These are phyloP conservation scores for Cercospora janseana DNA, from an alignment of 2,329 filamentous ascomycete genomes.

Conservation along the genomic window DNA sequence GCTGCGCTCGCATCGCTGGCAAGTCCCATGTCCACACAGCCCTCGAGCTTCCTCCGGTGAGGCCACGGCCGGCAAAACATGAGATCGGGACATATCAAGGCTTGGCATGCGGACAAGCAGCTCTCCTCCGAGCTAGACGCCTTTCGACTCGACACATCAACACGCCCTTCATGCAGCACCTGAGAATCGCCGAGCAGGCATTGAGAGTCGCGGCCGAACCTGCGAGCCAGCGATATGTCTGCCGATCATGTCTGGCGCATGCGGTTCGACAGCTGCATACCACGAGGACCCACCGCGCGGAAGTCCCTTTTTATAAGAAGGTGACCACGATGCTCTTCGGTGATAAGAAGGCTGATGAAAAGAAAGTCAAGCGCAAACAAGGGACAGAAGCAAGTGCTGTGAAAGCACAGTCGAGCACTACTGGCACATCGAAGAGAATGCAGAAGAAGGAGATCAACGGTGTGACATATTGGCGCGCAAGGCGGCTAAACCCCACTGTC, in stretches of 20 bases:
- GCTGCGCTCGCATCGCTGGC: too few relatives aligned
- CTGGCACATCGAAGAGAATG: background rate
- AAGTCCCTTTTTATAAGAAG: slow-evolving; percentile 29
- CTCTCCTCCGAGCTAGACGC: slow-evolving; percentile 6
- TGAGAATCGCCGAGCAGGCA: slow-evolving; percentile 30
- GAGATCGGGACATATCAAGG: background rate
- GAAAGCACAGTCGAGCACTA: background rate
- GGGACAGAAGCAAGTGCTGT: slow-evolving; percentile 7
- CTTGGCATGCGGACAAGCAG: slow-evolving; percentile 6
- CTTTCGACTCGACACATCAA: background rate
- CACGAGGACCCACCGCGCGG: slow-evolving; percentile 23
- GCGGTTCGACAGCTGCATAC: slow-evolving; percentile 32
- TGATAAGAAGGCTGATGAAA: slow-evolving; percentile 27
- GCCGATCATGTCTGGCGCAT: slow-evolving; percentile 33
- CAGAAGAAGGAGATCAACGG: slow-evolving; percentile 12
- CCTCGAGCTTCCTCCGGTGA: too few relatives aligned
- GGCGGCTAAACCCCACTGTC: slow-evolving; percentile 25
- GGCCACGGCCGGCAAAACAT: too few relatives aligned
- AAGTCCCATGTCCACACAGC: too few relatives aligned
- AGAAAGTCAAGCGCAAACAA: slow-evolving; percentile 17
- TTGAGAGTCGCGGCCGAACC: slow-evolving; percentile 28
- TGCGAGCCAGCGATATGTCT: slow-evolving; percentile 29
- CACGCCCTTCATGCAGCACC: slow-evolving; percentile 24
- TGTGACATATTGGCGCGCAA: slow-evolving; percentile 29
- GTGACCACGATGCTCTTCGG: slow-evolving; percentile 32